Conservation (phyloP, 495 filamentous ascomycete genomes). For the Xanthoparmelia taractica region DNA sequence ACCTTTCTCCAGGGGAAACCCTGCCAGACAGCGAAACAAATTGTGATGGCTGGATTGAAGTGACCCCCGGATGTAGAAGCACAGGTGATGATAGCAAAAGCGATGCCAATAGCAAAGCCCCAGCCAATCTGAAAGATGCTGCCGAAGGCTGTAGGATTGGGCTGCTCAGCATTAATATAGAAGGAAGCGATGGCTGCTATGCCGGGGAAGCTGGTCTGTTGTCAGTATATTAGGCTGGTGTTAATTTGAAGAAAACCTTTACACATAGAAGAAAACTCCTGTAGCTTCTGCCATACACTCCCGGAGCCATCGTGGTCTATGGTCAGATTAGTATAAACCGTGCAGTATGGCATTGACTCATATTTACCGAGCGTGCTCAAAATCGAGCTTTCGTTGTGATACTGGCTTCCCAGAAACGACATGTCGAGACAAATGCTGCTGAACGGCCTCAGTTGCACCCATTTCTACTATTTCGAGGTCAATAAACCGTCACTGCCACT, state of each 20-base stretch:
- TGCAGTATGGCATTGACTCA: neutral
- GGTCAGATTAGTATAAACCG: neutral
- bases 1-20: conserved; percentile 48
- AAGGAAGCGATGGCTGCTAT: conserved; percentile 41
- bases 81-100: conserved; percentile 48
- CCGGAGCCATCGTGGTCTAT: conserved; percentile 37
- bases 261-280: conserved; percentile 48
- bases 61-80: conserved; percentile 46
- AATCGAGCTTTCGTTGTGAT: conserved; percentile 42
- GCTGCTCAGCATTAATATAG: conserved; percentile 34
- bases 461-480: conserved; percentile 29
- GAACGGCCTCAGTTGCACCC: conserved; percentile 43
- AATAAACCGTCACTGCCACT: neutral
- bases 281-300: conserved; percentile 44
- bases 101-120: conserved; percentile 46
- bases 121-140: conserved; percentile 43
- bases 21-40: conserved; percentile 45
- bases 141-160: conserved; percentile 33
- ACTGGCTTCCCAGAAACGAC: conserved; percentile 39
- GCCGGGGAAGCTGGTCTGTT: conserved; percentile 35
- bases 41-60: conserved; percentile 46
- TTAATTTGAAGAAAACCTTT: conserved; percentile 7
- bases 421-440: conserved; percentile 39
- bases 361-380: conserved; percentile 38
- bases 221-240: conserved; percentile 5